Base-by-base conservation (phyloP, 257 asterid species). In the Rauvolfia tetraphylla region DNA sequence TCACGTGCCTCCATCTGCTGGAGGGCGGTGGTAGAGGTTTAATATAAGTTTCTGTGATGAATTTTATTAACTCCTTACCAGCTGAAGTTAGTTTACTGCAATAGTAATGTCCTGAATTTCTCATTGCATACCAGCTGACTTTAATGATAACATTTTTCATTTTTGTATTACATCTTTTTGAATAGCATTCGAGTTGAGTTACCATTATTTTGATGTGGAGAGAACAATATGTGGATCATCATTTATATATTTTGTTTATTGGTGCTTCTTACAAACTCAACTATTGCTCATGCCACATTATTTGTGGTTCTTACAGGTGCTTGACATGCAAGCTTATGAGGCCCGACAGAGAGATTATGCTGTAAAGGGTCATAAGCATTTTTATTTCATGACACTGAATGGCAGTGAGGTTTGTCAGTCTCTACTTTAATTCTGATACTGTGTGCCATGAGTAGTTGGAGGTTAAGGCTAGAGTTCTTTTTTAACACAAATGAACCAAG, bases 381-480 rank as follows among this genome's bases (percentile, higher is more conserved):
- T 93, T 86, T 93, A 93, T 87, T 93, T 93, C 88, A 93, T 91
- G 98, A 89, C 98, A 48, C 84, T 93, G 82, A 93, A 90, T 82
- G 96, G 96, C 75, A 88, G 92, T 76, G 98, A 93, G 98, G 98
- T 93, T 83, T 39, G 90, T 62, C 1, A 46, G 59, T 67, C 29
- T 22, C 72, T 18, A 3, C 12, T 53, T 66, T 67, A 36, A 23
- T 67, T 73, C n/a, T 4, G 22, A 33, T 39, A 73, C n/a, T 54
- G 11, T 72, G 49, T 54, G 11, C n/a, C 15, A 38, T 54, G 46
- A 53, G 11, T 34, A 72, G 4, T 49, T 71, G 27, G 65, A 71
- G 27, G n/a, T 29, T 71, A 18, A 49, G 23, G 33, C 23, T 41
- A 8, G 3, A 41, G 3, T 41, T 41, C 5, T 3, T 3, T 41